Evolutionary conservation across 179 eudicot species (phyloP).

Genomic region (Spinacia oleracea): DNA sequence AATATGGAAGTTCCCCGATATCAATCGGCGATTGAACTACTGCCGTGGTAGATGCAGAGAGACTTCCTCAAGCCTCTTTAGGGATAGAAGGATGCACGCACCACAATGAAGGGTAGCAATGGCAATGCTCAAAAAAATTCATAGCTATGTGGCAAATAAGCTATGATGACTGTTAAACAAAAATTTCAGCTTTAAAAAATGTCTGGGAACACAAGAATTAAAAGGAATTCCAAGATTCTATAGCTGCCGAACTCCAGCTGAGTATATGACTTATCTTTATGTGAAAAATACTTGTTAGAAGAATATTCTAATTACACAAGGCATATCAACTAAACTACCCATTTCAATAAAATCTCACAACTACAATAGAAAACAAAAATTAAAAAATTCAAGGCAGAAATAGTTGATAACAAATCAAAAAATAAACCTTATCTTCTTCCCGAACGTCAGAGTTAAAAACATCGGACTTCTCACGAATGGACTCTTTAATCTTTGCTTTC

Average conservation of each 20-base stretch:
- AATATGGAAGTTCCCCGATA: background rate
- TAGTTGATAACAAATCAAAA: background rate
- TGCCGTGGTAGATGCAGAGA: background rate
- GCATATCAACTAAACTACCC: background rate
- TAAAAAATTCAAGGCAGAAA: background rate
- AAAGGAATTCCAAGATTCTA: background rate
- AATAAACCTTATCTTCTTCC: conserved; percentile 83
- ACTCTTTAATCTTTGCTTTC: conserved; percentile 73
- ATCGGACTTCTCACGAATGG: conserved; percentile 86
- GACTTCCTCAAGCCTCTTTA: background rate
- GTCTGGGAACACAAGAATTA: background rate
- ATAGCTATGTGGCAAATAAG: background rate
- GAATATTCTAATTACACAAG: background rate
- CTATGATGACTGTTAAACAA: background rate
- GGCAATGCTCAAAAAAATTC: background rate
- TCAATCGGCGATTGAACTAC: background rate
- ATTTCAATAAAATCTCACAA: background rate
- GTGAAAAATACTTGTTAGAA: too few species aligned
- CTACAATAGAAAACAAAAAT: background rate
- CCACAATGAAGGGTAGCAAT: background rate
- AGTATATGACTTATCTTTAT: background rate
- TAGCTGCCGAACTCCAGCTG: background rate
- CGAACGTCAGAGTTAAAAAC: conserved; percentile 61
- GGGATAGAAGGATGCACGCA: background rate
- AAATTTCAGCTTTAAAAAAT: background rate